Conservation (phyloP, 169 alveolate species). For the Eimeria maxima region DNA sequence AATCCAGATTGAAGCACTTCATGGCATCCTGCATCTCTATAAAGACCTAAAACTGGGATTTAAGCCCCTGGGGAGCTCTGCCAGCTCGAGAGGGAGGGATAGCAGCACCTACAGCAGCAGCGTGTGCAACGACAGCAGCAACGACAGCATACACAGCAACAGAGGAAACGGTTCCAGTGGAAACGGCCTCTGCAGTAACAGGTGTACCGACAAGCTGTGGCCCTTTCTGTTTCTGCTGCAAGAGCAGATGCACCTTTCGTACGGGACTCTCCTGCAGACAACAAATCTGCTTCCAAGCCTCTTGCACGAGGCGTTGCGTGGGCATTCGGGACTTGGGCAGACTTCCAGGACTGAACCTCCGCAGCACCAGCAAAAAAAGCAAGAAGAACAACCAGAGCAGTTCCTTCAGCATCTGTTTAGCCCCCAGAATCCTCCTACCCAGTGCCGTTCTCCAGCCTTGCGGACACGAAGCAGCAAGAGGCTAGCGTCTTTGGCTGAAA, state of each 20-base stretch:
- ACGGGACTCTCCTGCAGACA: conserved; percentile 3
- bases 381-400: neutral
- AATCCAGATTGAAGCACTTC: neutral
- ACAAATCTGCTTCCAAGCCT: conserved; percentile 29
- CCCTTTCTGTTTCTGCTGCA: conserved; percentile 2
- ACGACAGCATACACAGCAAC: conserved; percentile 6
- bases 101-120: neutral
- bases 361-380: neutral
- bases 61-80: neutral
- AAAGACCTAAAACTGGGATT: neutral
- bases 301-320: neutral
- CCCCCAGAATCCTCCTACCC: neutral
- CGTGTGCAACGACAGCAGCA: neutral
- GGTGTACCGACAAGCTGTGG: neutral
- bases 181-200: neutral
- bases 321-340: neutral
- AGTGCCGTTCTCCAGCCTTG: neutral
- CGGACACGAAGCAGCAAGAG: neutral
- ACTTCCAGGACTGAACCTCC: neutral
- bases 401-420: neutral
- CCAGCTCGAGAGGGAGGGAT: neutral
- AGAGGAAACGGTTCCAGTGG: neutral
- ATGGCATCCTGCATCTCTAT: neutral
- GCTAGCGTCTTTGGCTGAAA: neutral
- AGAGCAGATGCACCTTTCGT: conserved; percentile 24